These are phyloP conservation scores for Thermochaetoides thermophila DNA, from an alignment of 495 filamentous ascomycete species.

Conservation along the genomic window DNA sequence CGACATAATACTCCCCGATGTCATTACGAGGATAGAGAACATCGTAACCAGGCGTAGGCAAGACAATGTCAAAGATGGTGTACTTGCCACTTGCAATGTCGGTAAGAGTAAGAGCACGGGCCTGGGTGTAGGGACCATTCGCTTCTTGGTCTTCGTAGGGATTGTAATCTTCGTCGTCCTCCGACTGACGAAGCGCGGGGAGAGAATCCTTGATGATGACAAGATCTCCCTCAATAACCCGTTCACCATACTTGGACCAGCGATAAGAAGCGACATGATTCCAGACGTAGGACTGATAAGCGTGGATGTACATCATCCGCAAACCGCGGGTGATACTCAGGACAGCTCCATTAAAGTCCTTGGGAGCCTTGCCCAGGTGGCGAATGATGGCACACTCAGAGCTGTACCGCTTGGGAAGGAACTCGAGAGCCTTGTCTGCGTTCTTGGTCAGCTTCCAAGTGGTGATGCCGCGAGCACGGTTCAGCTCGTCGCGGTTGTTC, in stretches of 20 bases:
- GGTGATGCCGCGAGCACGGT: slow-evolving; percentile 60
- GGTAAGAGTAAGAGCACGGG: slow-evolving; percentile 55
- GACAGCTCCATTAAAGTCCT: slow-evolving; percentile 67
- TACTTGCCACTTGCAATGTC: slow-evolving; percentile 72
- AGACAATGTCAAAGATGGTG: slow-evolving; percentile 77
- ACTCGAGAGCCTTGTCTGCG: slow-evolving; percentile 40
- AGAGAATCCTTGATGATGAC: slow-evolving; percentile 41
- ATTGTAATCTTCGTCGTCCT: slow-evolving; percentile 36
- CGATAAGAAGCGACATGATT: slow-evolving; percentile 69
- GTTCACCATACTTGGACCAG: slow-evolving; percentile 52
- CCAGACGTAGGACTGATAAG: slow-evolving; percentile 90
- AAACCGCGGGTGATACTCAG: slow-evolving; percentile 60
- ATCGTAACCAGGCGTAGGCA: slow-evolving; percentile 86
- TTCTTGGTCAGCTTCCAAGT: slow-evolving; percentile 47
- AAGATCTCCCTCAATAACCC: slow-evolving; percentile 74
- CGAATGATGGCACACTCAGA: slow-evolving; percentile 68
- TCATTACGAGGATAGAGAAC: slow-evolving; percentile 72
- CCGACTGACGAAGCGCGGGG: slow-evolving; percentile 12
- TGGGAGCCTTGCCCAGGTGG: slow-evolving; percentile 36
- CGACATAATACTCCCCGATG: slow-evolving; percentile 64
- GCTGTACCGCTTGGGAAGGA: slow-evolving; percentile 65
- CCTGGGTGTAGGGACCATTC: slow-evolving; percentile 67
- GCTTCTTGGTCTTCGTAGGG: slow-evolving; percentile 37
- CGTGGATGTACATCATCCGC: slow-evolving; percentile 88
- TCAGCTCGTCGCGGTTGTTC: slow-evolving; percentile 47